Evolutionary conservation across 148 eudicot species (phyloP).

Genomic region (Diospyros lotus): DNA sequence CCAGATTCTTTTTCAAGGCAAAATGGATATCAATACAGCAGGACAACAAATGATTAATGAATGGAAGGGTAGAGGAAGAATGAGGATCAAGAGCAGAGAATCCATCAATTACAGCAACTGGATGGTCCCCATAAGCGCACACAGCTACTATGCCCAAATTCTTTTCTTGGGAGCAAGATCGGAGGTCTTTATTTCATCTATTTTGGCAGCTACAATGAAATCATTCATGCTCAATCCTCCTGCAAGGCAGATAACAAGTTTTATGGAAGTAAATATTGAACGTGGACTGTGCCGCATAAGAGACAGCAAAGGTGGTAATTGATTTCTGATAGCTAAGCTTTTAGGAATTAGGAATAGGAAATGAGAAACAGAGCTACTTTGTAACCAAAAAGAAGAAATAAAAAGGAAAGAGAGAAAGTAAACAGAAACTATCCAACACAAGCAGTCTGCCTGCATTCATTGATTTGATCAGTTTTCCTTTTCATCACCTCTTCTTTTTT

Average conservation of each 20-base stretch:
- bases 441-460: no score
- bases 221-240: constrained; percentile 91
- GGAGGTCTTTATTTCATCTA: constrained; percentile 70
- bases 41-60: neutral
- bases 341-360: neutral
- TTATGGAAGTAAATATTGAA: neutral
- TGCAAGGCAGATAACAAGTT: constrained; percentile 20
- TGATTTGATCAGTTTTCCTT: no score
- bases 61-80: neutral
- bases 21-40: neutral
- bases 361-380: neutral
- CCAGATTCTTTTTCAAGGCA: neutral
- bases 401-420: neutral
- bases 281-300: neutral
- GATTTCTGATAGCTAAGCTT: no score
- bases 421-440: no score
- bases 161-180: constrained; percentile 85
- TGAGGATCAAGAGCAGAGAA: neutral
- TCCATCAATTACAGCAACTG: neutral
- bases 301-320: neutral
- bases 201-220: constrained; percentile 90
- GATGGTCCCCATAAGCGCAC: neutral
- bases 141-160: constrained; percentile 60
- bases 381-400: neutral
- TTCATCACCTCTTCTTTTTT: no score